Conservation (phyloP, 2,329 filamentous ascomycete genomes). For the Rhexocercosporidium sp. region DNA sequence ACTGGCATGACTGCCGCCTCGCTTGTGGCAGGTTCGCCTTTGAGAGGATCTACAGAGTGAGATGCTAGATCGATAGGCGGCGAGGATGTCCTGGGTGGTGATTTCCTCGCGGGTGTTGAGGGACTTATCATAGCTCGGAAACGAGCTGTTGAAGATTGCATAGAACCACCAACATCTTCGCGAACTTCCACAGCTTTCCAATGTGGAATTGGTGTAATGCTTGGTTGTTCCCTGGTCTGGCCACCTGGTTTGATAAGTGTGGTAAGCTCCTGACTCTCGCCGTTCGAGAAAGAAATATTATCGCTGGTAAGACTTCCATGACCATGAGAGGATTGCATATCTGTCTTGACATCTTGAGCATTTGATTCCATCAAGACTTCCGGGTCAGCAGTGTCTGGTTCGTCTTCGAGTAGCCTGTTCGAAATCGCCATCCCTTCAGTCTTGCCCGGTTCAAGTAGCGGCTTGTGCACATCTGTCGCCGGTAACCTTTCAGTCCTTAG, state of each 20-base stretch:
- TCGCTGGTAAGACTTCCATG: neutral
- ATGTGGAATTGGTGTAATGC: neutral
- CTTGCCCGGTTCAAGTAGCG: neutral
- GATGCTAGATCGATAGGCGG: neutral
- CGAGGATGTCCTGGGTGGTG: neutral
- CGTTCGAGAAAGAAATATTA: neutral
- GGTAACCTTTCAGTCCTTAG: neutral
- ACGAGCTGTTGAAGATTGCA: slow-evolving; percentile 23
- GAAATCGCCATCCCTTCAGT: neutral
- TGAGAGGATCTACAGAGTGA: neutral
- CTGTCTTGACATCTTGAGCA: neutral
- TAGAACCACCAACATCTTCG: slow-evolving; percentile 2
- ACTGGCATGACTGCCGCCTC: slow-evolving; percentile 15
- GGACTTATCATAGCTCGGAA: slow-evolving; percentile 27
- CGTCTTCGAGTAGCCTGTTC: neutral
- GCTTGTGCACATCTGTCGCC: neutral
- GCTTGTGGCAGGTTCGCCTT: slow-evolving; percentile 8
- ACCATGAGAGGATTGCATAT: neutral
- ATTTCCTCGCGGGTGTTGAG: slow-evolving; percentile 9
- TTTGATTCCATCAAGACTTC: neutral
- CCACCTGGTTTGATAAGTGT: neutral
- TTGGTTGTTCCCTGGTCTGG: neutral
- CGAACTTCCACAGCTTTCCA: neutral
- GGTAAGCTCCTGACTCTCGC: too few relatives aligned
- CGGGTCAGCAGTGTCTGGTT: neutral